Evolutionary conservation across 2,329 filamentous ascomycete species (phyloP).

Genomic region (Talaromyces piceae): DNA sequence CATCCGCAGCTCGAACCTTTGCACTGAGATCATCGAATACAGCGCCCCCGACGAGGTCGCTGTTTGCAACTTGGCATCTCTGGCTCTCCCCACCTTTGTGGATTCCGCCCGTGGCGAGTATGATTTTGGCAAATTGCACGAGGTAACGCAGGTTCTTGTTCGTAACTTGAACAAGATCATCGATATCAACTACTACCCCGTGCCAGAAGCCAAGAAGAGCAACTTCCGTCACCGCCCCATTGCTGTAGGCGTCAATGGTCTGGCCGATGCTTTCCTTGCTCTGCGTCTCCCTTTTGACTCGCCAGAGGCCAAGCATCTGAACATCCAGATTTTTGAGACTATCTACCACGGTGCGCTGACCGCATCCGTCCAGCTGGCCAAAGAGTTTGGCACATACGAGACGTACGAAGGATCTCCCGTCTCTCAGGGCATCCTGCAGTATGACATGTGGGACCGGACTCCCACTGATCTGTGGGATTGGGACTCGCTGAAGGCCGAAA

Average conservation of each 20-base stretch:
- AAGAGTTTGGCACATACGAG: slow-evolving; percentile 74
- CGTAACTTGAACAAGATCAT: slow-evolving; percentile 98
- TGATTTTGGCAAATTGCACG: slow-evolving; percentile 94
- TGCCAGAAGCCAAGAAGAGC: slow-evolving; percentile 84
- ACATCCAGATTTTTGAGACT: slow-evolving; percentile 98
- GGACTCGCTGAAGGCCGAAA: slow-evolving; percentile 78
- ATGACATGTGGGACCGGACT: slow-evolving; percentile 96
- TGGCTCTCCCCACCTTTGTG: slow-evolving; percentile 85
- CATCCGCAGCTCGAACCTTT: slow-evolving; percentile 96
- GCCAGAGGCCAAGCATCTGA: slow-evolving; percentile 83
- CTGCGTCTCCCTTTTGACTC: slow-evolving; percentile 97
- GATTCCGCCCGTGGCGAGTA: slow-evolving; percentile 78
- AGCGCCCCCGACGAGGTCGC: slow-evolving; percentile 95
- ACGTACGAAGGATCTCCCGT: slow-evolving; percentile 91
- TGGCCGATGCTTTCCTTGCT: slow-evolving; percentile 95
- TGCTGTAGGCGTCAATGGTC: slow-evolving; percentile 92
- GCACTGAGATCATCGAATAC: slow-evolving; percentile 98
- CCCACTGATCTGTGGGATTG: slow-evolving; percentile 96
- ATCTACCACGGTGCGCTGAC: slow-evolving; percentile 96
- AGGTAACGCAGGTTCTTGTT: slow-evolving; percentile 85
- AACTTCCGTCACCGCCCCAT: slow-evolving; percentile 97
- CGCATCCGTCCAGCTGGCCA: slow-evolving; percentile 77
- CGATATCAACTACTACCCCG: slow-evolving; percentile 97
- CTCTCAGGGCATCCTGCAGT: slow-evolving; percentile 92
- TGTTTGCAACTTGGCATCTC: slow-evolving; percentile 93